Percentiles rank a stretch among this genome's conserved stretches.
Evolutionary conservation across 345 rosid species (phyloP).

Genomic region (sweet orange (Citrus sinensis)): DVS_A1.0 CM039169.1:30595001-30595500

Average conservation of each 20-base stretch:
- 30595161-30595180: conserved; percentile 11
- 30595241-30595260: conserved; percentile 9
- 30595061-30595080: background rate
- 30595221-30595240: background rate
- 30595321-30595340: background rate
- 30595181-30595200: conserved; percentile 12
- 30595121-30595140: background rate
- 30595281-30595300: conserved; percentile 14
- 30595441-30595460: conserved; percentile 6
- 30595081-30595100: background rate
- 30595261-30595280: background rate
- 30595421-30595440: conserved; percentile 5
- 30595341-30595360: conserved; percentile 8
- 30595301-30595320: conserved; percentile 19
- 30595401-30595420: conserved; percentile 20
- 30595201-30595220: conserved; percentile 5
- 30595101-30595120: background rate
- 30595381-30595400: conserved; percentile 23
- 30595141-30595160: conserved; percentile 10
- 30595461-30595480: conserved; percentile 17
- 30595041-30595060: background rate
- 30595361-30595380: conserved; percentile 22
- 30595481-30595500: conserved; percentile 23
- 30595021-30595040: background rate
- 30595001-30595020: no score